A percentile compares a stretch with the other conserved stretches of the same genome.
phyloP scores from a whole-genome alignment of 805 yeast species.

The Lipomyces chichibuensis region DNA sequence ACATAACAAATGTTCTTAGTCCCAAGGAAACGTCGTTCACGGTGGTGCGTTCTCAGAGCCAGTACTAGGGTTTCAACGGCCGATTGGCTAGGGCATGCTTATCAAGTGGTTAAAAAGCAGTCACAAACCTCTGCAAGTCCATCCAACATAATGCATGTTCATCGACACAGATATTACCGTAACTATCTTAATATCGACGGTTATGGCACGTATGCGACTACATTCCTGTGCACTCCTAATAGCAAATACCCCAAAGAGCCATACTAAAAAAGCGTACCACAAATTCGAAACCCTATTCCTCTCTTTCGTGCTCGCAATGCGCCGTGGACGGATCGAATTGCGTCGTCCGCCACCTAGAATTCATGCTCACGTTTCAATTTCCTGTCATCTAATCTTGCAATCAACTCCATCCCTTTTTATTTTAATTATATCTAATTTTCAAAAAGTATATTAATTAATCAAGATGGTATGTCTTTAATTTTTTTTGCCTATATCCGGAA shows the following conservation, averaged over 20 bases:
- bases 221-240: not conserved
- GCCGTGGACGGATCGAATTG: not conserved
- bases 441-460: constrained; percentile 7
- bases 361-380: constrained; percentile 1
- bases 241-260: not conserved
- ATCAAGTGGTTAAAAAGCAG: not conserved
- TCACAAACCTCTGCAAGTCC: constrained; percentile 3
- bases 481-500: too few species aligned
- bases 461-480: constrained; percentile 25
- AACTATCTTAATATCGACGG: not conserved
- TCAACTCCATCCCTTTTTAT: constrained; percentile 7
- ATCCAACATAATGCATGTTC: not conserved
- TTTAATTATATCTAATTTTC: not conserved
- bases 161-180: constrained; percentile 1
- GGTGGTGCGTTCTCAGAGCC: too few species aligned
- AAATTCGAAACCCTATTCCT: not conserved
- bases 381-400: constrained; percentile 5
- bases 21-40: too few species aligned
- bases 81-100: too few species aligned
- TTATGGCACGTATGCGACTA: not conserved
- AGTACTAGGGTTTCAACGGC: too few species aligned
- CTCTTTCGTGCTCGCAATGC: not conserved
- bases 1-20: too few species aligned
- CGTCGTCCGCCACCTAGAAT: not conserved
- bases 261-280: constrained; percentile 3